phyloP scores from a whole-genome alignment of 2,329 filamentous ascomycete species.

The Eutypa lata region DNA sequence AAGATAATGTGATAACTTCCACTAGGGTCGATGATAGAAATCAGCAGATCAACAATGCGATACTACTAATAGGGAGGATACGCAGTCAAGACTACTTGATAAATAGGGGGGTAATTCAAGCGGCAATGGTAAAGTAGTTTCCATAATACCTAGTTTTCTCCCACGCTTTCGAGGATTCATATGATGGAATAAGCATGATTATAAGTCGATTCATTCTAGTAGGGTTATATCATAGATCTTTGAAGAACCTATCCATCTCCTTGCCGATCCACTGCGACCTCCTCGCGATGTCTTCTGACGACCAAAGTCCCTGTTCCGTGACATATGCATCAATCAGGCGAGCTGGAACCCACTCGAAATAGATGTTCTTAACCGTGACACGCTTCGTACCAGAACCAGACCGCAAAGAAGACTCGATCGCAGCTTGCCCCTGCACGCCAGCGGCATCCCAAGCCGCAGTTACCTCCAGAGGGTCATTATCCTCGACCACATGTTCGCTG shows the following conservation, averaged over 20 bases:
- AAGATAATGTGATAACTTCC: too few species aligned
- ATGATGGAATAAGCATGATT: too few species aligned
- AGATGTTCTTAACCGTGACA: slow-evolving; percentile 46
- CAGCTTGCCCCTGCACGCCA: slow-evolving; percentile 18
- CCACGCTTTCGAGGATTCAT: too few species aligned
- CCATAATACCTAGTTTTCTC: too few species aligned
- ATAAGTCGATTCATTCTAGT: too few species aligned
- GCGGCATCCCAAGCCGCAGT: slow-evolving; percentile 39
- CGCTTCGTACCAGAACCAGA: slow-evolving; percentile 1
- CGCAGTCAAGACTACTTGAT: too few species aligned
- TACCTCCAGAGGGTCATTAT: slow-evolving; percentile 53
- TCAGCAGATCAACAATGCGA: too few species aligned
- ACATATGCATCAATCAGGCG: slow-evolving; percentile 51
- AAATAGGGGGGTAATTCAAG: too few species aligned
- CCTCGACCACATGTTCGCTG: slow-evolving; percentile 43
- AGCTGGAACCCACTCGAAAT: slow-evolving; percentile 59
- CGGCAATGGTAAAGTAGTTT: too few species aligned
- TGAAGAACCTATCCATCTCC: slow-evolving; percentile 41
- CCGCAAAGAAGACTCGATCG: slow-evolving; percentile 9
- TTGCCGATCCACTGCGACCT: slow-evolving; percentile 34
- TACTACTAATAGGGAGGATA: too few species aligned
- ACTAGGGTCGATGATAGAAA: too few species aligned
- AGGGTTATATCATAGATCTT: slow-evolving; percentile 33
- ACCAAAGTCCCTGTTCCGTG: slow-evolving; percentile 49
- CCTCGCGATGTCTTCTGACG: slow-evolving; percentile 33